phyloP scores from a whole-genome alignment of 1,139 yeast species.

The Hansenula lynferdii region DNA sequence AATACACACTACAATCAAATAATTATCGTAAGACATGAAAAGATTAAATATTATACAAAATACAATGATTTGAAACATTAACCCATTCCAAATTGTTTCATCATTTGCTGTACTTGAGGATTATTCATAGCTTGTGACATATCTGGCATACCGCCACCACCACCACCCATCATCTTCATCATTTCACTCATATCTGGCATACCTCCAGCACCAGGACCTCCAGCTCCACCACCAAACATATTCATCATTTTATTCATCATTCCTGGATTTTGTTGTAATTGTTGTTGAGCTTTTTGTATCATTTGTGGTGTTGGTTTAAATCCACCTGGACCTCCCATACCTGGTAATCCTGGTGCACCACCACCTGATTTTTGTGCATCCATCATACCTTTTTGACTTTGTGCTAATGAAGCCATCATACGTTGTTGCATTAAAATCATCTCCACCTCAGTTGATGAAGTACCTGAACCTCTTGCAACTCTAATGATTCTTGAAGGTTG shows the following conservation, averaged over 20 bases:
- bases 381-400: slow-evolving; percentile 53
- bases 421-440: slow-evolving; percentile 88
- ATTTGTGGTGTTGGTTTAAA: slow-evolving; percentile 23
- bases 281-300: slow-evolving; percentile 43
- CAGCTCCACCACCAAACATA: slow-evolving; percentile 46
- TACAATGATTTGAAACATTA: too few relatives aligned
- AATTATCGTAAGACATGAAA: slow-evolving; percentile 1
- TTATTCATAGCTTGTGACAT: slow-evolving; percentile 57
- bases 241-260: slow-evolving; percentile 56
- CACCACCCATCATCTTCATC: slow-evolving; percentile 32
- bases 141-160: slow-evolving; percentile 36
- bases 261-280: slow-evolving; percentile 59
- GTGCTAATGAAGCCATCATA: slow-evolving; percentile 95
- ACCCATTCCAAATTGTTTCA: slow-evolving; percentile 60
- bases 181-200: slow-evolving; percentile 47
- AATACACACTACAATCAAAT: not conserved
- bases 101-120: slow-evolving; percentile 76
- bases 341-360: slow-evolving; percentile 40
- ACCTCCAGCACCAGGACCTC: slow-evolving; percentile 36
- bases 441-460: slow-evolving; percentile 89
- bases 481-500: slow-evolving; percentile 85
- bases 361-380: slow-evolving; percentile 41
- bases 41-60: not conserved
- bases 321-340: slow-evolving; percentile 37
- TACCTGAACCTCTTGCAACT: slow-evolving; percentile 96